Percentiles rank a stretch among this genome's conserved stretches.
phyloP scores from a whole-genome alignment of 2,329 filamentous ascomycete genomes.

The Calonectria multiphialidica region DNA sequence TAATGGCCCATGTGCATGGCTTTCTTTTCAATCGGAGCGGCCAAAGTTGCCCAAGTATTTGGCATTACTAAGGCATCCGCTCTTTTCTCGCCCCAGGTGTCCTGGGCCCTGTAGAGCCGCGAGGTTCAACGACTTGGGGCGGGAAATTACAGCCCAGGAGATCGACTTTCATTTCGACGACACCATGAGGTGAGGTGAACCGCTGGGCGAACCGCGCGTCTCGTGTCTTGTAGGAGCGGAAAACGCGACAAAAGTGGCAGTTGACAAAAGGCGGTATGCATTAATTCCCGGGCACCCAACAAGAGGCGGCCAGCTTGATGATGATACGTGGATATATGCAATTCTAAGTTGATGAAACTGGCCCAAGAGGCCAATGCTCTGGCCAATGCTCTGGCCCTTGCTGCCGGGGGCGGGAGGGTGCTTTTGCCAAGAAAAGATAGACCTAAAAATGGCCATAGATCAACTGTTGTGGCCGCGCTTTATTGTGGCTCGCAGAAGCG shows the following conservation, averaged over 20 bases:
- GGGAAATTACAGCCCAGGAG: background rate
- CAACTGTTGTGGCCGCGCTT: background rate
- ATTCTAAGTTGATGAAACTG: conserved; percentile 1
- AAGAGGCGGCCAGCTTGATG: background rate
- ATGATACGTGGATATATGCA: background rate
- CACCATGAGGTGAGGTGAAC: background rate
- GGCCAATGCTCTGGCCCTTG: background rate
- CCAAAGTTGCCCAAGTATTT: too few species aligned
- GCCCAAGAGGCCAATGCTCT: background rate
- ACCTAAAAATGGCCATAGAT: conserved; percentile 12
- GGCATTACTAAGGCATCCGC: too few species aligned
- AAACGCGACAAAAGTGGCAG: background rate
- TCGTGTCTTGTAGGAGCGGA: background rate
- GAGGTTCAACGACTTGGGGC: background rate
- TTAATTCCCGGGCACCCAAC: background rate
- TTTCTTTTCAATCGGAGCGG: background rate
- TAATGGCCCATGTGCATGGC: background rate
- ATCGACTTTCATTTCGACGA: background rate
- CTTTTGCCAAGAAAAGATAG: conserved; percentile 8
- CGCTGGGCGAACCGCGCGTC: background rate
- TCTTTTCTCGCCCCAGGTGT: too few species aligned
- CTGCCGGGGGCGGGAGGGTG: background rate
- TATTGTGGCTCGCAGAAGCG: conserved; percentile 1
- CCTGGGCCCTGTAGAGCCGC: background rate
- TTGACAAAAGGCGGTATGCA: background rate